Base-by-base conservation (phyloP, 805 yeast genomes). In the Jamesozyma jinghongensis region DNA sequence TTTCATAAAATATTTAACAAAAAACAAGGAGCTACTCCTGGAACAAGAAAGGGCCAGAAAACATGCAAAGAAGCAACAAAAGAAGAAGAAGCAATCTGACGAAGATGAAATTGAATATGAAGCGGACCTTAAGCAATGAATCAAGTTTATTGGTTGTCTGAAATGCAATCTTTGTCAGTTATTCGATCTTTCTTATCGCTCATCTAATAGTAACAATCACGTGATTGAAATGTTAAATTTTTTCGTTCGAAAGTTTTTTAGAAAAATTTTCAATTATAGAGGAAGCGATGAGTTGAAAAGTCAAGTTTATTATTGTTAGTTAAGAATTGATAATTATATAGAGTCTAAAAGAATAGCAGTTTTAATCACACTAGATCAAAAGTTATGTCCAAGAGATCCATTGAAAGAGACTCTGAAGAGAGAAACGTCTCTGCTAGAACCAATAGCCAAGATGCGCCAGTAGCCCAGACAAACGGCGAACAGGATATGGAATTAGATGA, bases 401-500 rank as follows among this genome's bases (percentile, higher is more conserved):
- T 73, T 22, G 62, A 54, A 31, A 38, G 55, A 34, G 57, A 62
- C 12, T 67, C 69, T 8, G 59, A 54, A 25, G 73, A 58, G 6
- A 63, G 71, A 50, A 44, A 52, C 19, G 71, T 69, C 5, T 71
- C 77, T 43, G 64, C 56, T 40, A 61, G 53, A 59, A 63, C 52
- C 41, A 63, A 62, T 7, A 40, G 40, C 19, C 51, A 42, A 6
- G 46, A 42, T 40, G 54, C 45, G n/a, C 62, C 61, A 11, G 43
- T 37, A 6, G 52, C 48, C 3, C 52, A 45, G 46, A 76, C 69
- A 14, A 47, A 51, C 17, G 65, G 54, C 5, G 66, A 56, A 5
- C 63, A 56, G n/a, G 66, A 78, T 46, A 64, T 69, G 27, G 81
- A 77, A 16, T 75, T 80, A 75, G 94, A 82, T 50, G 83, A 82